Percentiles rank a stretch among this genome's conserved stretches.
Evolutionary conservation across 1,139 yeast genomes (phyloP).

Genomic region (Geotrichum australiense): DNA sequence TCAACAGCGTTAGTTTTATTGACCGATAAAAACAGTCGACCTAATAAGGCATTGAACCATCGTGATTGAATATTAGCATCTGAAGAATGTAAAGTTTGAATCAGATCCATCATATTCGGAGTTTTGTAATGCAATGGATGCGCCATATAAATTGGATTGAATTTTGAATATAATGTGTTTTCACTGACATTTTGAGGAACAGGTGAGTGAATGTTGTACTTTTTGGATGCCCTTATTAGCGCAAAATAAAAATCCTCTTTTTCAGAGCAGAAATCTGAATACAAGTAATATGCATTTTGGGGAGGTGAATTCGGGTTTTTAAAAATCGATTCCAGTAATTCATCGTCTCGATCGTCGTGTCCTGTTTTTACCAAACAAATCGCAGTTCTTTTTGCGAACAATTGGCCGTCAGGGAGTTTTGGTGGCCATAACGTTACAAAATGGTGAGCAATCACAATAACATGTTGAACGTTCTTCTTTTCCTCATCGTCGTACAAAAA

Average conservation of each 20-base stretch:
- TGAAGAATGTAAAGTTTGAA: slow-evolving; percentile 69
- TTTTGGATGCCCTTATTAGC: slow-evolving; percentile 65
- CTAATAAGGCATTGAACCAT: slow-evolving; percentile 85
- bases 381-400: slow-evolving; percentile 74
- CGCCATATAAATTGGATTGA: slow-evolving; percentile 52
- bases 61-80: slow-evolving; percentile 78
- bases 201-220: slow-evolving; percentile 18
- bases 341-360: slow-evolving; percentile 12
- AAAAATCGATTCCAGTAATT: slow-evolving; percentile 18
- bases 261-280: slow-evolving; percentile 67
- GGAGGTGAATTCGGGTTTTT: slow-evolving; percentile 36
- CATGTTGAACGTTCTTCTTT: slow-evolving; percentile 65
- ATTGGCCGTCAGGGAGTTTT: slow-evolving; percentile 57
- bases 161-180: slow-evolving; percentile 19
- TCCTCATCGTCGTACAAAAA: slow-evolving; percentile 69
- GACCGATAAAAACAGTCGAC: slow-evolving; percentile 69
- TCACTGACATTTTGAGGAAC: slow-evolving; percentile 6
- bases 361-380: slow-evolving; percentile 46
- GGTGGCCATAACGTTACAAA: slow-evolving; percentile 87
- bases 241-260: slow-evolving; percentile 94
- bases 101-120: slow-evolving; percentile 60
- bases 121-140: slow-evolving; percentile 67
- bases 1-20: slow-evolving; percentile 66
- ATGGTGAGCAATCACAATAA: slow-evolving; percentile 64
- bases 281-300: slow-evolving; percentile 59